A percentile compares a stretch with the other conserved stretches of the same genome.
Conservation (phyloP, 2,329 filamentous ascomycete genomes). For the Seiridium unicorne region DNA sequence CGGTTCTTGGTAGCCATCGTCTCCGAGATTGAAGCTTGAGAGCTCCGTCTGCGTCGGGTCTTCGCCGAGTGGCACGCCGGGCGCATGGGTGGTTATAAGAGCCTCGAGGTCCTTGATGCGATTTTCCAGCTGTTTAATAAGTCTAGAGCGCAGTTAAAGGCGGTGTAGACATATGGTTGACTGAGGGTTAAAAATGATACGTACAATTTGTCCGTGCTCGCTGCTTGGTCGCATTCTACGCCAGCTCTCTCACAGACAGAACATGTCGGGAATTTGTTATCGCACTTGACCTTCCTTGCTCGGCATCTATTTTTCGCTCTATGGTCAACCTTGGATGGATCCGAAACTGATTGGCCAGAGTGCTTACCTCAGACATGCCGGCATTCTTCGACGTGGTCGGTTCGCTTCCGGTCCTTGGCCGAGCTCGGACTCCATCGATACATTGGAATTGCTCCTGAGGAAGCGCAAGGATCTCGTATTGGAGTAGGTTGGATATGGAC, state of each 20-base stretch:
- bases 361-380: constrained; percentile 1
- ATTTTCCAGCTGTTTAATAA: not conserved
- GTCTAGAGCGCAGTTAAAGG: not conserved
- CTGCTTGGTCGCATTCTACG: constrained; percentile 6
- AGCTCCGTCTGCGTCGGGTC: not conserved
- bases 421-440: not conserved
- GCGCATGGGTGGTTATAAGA: not conserved
- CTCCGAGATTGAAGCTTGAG: not conserved
- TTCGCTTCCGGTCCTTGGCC: not conserved
- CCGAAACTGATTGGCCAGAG: not conserved
- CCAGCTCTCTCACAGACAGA: constrained; percentile 64
- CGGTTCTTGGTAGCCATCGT: not conserved
- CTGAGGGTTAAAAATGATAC: not conserved
- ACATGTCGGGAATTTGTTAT: constrained; percentile 91
- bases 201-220: constrained; percentile 3
- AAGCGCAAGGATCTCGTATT: too few species aligned
- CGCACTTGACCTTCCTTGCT: constrained; percentile 82
- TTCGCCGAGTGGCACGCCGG: not conserved
- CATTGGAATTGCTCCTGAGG: not conserved
- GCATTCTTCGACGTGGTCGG: not conserved
- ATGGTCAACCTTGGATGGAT: not conserved
- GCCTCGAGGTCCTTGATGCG: constrained; percentile 1
- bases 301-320: not conserved
- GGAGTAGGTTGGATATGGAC: too few species aligned
- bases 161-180: too few species aligned